Conservation (phyloP, 2,329 filamentous ascomycete species). For the Aspergillus versicolor region DNA sequence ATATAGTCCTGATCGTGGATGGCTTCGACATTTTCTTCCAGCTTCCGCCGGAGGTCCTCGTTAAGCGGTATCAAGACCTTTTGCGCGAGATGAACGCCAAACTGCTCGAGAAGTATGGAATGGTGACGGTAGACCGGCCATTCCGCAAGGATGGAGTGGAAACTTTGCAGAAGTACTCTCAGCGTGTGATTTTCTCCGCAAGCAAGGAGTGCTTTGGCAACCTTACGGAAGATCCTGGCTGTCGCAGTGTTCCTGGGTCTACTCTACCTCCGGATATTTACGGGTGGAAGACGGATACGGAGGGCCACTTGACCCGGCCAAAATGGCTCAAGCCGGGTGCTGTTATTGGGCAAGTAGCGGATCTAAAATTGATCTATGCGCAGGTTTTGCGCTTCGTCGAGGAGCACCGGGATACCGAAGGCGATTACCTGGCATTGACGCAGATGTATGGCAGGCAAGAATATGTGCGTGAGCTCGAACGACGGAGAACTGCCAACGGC, state of each 20-base stretch:
- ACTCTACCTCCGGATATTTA: conserved; percentile 52
- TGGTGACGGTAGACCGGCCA: conserved; percentile 22
- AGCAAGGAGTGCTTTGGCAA: conserved; percentile 54
- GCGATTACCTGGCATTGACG: conserved; percentile 50
- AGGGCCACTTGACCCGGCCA: conserved; percentile 43
- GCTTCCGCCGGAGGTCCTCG: conserved; percentile 61
- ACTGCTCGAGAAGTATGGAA: conserved; percentile 52
- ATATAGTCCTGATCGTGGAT: conserved; percentile 64
- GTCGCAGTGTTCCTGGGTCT: conserved; percentile 53
- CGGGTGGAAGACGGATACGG: conserved; percentile 43
- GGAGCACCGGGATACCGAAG: conserved; percentile 28
- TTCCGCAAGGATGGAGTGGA: conserved; percentile 21
- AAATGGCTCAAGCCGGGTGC: conserved; percentile 51
- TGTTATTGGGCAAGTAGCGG: conserved; percentile 52
- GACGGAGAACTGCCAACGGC: conserved; percentile 31
- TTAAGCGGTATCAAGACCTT: conserved; percentile 61
- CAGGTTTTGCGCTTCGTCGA: conserved; percentile 42
- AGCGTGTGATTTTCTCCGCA: conserved; percentile 57
- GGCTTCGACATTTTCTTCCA: conserved; percentile 66
- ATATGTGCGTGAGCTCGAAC: conserved; percentile 46
- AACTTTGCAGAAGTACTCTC: conserved; percentile 45
- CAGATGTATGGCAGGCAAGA: conserved; percentile 57
- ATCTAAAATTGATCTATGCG: conserved; percentile 49
- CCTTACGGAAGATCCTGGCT: conserved; percentile 47
- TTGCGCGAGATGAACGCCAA: conserved; percentile 54